Evolutionary conservation across 257 asterid species (phyloP).

Genomic region (Sherardia arvensis): DNA sequence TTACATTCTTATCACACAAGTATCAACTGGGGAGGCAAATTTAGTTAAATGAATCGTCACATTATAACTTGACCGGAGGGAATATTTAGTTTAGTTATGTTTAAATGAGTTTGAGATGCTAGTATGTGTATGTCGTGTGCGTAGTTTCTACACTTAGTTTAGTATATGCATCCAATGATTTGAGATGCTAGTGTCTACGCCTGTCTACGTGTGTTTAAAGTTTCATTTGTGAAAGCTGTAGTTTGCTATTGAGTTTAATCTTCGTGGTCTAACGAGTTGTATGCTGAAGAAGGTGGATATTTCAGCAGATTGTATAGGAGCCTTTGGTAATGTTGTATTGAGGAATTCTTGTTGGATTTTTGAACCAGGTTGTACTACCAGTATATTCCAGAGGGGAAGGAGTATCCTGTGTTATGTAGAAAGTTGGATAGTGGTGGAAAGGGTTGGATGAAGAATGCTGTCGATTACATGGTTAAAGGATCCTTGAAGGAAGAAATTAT

Average conservation of each 20-base stretch:
- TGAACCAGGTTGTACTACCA: constrained; percentile 69
- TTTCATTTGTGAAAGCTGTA: too few relatives aligned
- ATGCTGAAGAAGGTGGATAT: constrained; percentile 1
- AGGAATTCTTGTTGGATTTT: constrained; percentile 3
- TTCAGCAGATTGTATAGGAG: not conserved
- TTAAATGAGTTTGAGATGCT: not conserved
- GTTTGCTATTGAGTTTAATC: not conserved
- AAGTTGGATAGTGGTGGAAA: constrained; percentile 35
- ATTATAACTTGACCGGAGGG: too few relatives aligned
- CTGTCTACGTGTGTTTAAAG: too few relatives aligned
- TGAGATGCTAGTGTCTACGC: not conserved
- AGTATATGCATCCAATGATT: not conserved
- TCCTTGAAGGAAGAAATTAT: constrained; percentile 45
- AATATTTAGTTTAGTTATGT: not conserved
- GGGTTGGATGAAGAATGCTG: constrained; percentile 38
- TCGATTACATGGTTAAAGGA: constrained; percentile 33
- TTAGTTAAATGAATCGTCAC: too few relatives aligned
- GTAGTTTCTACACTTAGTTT: not conserved
- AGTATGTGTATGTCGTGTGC: not conserved
- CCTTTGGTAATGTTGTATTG: not conserved
- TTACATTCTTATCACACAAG: too few relatives aligned
- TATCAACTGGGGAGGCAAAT: too few relatives aligned
- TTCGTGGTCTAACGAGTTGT: not conserved
- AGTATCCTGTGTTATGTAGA: constrained; percentile 77
- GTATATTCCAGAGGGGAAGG: constrained; percentile 86